Evolutionary conservation across 345 rosid genomes (phyloP).

Genomic region (Aethionema arabicum): DNA sequence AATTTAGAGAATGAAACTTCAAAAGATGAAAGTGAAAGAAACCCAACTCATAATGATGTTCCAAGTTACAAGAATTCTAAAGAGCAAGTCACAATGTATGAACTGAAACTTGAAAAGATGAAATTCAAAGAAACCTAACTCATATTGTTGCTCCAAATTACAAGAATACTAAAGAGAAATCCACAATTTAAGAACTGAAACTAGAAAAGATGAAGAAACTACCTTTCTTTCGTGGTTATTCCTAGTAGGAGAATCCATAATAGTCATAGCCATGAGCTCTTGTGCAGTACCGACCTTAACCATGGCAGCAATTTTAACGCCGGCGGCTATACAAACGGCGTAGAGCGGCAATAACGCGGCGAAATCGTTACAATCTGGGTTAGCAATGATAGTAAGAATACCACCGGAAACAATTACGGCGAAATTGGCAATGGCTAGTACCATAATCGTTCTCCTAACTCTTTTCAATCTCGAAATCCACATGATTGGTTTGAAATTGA

Average conservation of each 20-base stretch:
- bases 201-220: neutral
- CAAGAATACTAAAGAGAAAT: neutral
- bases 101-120: no score
- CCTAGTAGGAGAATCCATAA: slow-evolving; percentile 54
- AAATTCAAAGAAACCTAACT: no score
- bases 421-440: slow-evolving; percentile 52
- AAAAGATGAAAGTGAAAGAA: neutral
- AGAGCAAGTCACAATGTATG: no score
- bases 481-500: slow-evolving; percentile 23
- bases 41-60: neutral
- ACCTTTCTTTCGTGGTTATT: slow-evolving; percentile 64
- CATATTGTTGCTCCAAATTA: neutral
- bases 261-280: slow-evolving; percentile 57
- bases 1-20: no score
- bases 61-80: no score
- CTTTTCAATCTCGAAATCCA: slow-evolving; percentile 44
- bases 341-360: slow-evolving; percentile 36
- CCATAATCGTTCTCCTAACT: slow-evolving; percentile 46
- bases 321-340: slow-evolving; percentile 53
- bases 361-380: slow-evolving; percentile 40
- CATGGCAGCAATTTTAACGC: slow-evolving; percentile 53
- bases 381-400: slow-evolving; percentile 37
- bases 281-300: slow-evolving; percentile 59
- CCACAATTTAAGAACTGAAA: slow-evolving; percentile 8
- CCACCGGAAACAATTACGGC: slow-evolving; percentile 51